Base-by-base conservation (phyloP, 1,139 yeast species). In the Yamadazyma epiphylla region DNA sequence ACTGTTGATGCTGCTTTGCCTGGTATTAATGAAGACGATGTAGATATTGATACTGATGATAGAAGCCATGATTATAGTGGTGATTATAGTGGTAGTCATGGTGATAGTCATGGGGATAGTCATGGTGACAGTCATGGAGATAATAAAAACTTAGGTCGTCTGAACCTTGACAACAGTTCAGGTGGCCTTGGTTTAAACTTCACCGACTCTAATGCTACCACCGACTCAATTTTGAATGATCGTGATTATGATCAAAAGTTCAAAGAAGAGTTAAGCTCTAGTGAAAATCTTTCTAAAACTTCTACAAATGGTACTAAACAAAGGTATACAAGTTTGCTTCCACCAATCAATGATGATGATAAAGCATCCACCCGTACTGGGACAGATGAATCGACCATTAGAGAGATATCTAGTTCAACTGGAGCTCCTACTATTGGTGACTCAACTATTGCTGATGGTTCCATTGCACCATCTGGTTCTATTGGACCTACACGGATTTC, bases 1-100 rank as follows among this genome's bases (percentile, higher is more conserved):
- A 68, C 74, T 1, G 56, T 66, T 4, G 73, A 68, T 42, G 64
- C 56, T 3, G 51, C 59, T 4, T 43, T 66, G 31, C 72, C 71
- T 2, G 53, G 60, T 32, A 64, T 63, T 20, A 35, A 48, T 26
- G 72, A 66, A 38, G 62, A 55, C 29, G 47, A 53, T 6, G 64
- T 55, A 33, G 57, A 54, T 27, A 60, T 51, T 26, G 47, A 43
- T 13, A 37, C 28, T 20, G 49, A 43, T n/a, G 22, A 30, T 8
- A n/a, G n/a, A n/a, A n/a, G n/a, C n/a, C n/a, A n/a, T n/a, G 43
- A 41, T 22, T 44, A 43, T 14, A 39, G 43, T 5, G 30, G 26
- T 24, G 31, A 24, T 10, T 26, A 33, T 14, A 33, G 20, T 13
- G 26, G 29, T 9, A 24, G 29, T 26, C 30, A 26, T 10, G 46